Conservation (phyloP, 2,329 filamentous ascomycete genomes). For the Penicillium olsonii region DNA sequence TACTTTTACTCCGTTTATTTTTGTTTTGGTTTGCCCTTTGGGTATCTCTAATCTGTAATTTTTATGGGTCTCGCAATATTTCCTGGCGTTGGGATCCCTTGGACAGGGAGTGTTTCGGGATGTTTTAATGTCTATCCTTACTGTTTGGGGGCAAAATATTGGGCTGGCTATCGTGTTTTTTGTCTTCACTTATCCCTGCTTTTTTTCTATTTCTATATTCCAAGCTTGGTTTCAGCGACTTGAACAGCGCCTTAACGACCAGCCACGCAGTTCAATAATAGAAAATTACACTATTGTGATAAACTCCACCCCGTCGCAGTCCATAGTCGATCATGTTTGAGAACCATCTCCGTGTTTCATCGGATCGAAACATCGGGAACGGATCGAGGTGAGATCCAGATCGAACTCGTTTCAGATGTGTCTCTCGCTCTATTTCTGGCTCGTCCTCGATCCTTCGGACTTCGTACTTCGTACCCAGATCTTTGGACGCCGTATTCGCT, state of each 20-base stretch:
- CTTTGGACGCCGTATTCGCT: not conserved
- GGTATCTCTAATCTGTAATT: not conserved
- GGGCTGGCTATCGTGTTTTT: too few species aligned
- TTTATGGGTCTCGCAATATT: not conserved
- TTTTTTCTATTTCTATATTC: not conserved
- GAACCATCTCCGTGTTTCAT: too few species aligned
- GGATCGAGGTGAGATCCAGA: too few species aligned
- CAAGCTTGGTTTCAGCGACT: too few species aligned
- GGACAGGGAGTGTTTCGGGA: not conserved
- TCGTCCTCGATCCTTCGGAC: not conserved
- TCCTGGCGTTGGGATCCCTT: not conserved
- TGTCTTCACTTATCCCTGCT: too few species aligned
- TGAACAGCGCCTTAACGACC: too few species aligned
- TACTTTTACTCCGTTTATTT: not conserved
- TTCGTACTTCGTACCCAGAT: too few species aligned
- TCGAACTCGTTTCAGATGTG: not conserved
- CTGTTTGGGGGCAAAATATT: not conserved
- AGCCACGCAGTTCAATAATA: too few species aligned
- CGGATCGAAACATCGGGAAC: too few species aligned
- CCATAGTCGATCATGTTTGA: too few species aligned
- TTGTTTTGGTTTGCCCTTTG: not conserved
- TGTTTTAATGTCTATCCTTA: not conserved
- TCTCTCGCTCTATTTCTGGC: not conserved
- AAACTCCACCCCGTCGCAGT: too few species aligned
- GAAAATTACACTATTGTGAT: not conserved